phyloP scores from a whole-genome alignment of 139 green algal species.

The Coelastrella sp. region DNA sequence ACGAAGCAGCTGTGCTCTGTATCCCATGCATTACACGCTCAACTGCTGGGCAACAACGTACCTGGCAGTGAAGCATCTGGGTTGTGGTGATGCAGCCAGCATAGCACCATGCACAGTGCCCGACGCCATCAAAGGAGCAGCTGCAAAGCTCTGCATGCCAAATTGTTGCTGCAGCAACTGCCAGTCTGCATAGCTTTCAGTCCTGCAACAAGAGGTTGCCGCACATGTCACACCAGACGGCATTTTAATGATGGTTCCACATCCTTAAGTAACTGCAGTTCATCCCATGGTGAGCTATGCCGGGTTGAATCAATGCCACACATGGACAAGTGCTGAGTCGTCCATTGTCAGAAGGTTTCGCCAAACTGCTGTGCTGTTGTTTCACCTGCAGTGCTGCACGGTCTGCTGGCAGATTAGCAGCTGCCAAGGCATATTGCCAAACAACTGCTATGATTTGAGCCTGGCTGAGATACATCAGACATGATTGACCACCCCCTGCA shows the following conservation, averaged over 20 bases:
- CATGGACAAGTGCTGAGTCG: no score
- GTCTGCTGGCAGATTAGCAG: neutral
- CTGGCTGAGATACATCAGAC: no score
- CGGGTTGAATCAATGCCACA: no score
- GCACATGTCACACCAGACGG: neutral
- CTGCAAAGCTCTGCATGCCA: slow-evolving; percentile 38
- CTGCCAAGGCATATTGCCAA: neutral
- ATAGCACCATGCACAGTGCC: slow-evolving; percentile 34
- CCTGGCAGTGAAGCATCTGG: neutral
- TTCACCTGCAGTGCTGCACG: no score
- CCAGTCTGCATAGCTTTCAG: slow-evolving; percentile 11
- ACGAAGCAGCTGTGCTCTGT: neutral
- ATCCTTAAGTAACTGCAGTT: no score
- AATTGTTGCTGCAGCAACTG: slow-evolving; percentile 21
- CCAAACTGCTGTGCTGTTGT: no score
- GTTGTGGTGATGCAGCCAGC: neutral
- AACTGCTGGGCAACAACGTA: neutral
- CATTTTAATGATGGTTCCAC: no score
- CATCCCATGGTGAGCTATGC: no score
- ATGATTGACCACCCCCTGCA: no score
- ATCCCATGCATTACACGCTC: neutral
- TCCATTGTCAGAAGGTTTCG: no score
- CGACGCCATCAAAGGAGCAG: slow-evolving; percentile 24
- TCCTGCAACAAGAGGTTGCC: neutral
- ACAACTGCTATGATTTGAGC: no score